Conservation (phyloP, 2,329 filamentous ascomycete genomes). For the Fusarium miscanthi region DNA sequence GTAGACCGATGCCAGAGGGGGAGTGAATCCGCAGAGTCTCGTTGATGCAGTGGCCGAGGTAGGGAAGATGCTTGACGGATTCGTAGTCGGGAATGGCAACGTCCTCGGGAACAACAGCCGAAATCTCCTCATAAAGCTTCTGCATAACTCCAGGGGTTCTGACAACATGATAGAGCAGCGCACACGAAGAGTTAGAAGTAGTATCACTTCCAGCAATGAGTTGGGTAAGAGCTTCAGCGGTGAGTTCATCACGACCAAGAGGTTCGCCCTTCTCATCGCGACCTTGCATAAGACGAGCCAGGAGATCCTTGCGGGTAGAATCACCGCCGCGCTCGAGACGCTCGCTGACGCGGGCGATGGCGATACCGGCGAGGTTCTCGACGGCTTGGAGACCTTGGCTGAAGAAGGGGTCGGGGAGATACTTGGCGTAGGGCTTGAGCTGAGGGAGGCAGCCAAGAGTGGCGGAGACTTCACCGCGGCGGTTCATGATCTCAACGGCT, state of each 20-base stretch:
- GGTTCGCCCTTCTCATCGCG: slow-evolving; percentile 82
- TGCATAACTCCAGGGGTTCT: slow-evolving; percentile 75
- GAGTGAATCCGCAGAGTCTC: slow-evolving; percentile 89
- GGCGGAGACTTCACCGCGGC: slow-evolving; percentile 85
- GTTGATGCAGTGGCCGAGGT: slow-evolving; percentile 80
- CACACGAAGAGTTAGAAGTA: slow-evolving; percentile 83
- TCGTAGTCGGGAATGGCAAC: slow-evolving; percentile 76
- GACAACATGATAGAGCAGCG: slow-evolving; percentile 81
- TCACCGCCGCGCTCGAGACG: slow-evolving; percentile 73
- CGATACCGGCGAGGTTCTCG: slow-evolving; percentile 85
- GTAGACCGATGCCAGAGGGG: slow-evolving; percentile 86
- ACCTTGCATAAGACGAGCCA: slow-evolving; percentile 86
- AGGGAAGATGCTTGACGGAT: slow-evolving; percentile 78
- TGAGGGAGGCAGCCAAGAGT: slow-evolving; percentile 79
- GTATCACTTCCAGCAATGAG: slow-evolving; percentile 85
- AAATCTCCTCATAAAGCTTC: slow-evolving; percentile 80
- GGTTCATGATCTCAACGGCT: slow-evolving; percentile 91
- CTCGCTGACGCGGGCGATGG: slow-evolving; percentile 81
- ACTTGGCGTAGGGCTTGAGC: slow-evolving; percentile 83
- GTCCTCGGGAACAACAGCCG: slow-evolving; percentile 70
- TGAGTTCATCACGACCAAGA: slow-evolving; percentile 82
- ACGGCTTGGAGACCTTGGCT: slow-evolving; percentile 78
- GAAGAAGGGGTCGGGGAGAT: slow-evolving; percentile 86
- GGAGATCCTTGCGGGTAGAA: slow-evolving; percentile 78
- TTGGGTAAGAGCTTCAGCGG: slow-evolving; percentile 89